These are phyloP conservation scores for Phialophora tarda DNA, from an alignment of 2,329 filamentous ascomycete genomes.

Conservation along the genomic window DNA sequence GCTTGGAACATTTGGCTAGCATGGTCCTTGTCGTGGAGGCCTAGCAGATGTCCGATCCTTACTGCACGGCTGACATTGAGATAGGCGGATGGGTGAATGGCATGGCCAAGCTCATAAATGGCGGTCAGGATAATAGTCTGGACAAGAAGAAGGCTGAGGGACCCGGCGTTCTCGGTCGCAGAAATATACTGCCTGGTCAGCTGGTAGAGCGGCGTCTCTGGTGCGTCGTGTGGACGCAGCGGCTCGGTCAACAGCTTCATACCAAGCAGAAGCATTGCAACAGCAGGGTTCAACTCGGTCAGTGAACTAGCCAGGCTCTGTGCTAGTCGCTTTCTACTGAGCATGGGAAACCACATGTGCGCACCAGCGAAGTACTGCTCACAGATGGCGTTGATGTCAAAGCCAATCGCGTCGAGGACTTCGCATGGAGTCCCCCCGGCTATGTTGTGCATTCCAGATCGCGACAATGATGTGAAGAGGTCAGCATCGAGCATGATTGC, in stretches of 20 bases:
- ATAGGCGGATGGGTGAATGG: constrained; percentile 46
- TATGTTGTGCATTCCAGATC: not conserved
- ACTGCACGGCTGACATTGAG: constrained; percentile 41
- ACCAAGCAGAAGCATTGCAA: constrained; percentile 39
- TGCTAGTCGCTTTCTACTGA: constrained; percentile 24
- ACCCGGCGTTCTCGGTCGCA: constrained; percentile 19
- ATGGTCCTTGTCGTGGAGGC: constrained; percentile 41
- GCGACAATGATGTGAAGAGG: not conserved
- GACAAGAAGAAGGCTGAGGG: constrained; percentile 39
- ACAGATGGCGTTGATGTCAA: not conserved
- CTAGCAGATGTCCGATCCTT: constrained; percentile 40
- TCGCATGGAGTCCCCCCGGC: not conserved
- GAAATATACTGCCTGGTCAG: not conserved
- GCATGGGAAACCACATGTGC: constrained; percentile 35
- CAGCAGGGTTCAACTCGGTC: constrained; percentile 32
- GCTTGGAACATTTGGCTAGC: constrained; percentile 42
- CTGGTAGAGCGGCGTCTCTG: constrained; percentile 22
- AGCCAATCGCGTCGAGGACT: not conserved
- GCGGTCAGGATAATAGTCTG: constrained; percentile 42
- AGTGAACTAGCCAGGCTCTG: constrained; percentile 24
- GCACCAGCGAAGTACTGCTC: constrained; percentile 26
- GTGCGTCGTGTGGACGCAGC: constrained; percentile 21
- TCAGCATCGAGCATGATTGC: constrained; percentile 4
- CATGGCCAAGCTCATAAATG: constrained; percentile 47
- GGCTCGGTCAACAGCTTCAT: constrained; percentile 38